Conservation (phyloP, 176 grass and related monocot genomes). For the Eleusine coracana region DNA sequence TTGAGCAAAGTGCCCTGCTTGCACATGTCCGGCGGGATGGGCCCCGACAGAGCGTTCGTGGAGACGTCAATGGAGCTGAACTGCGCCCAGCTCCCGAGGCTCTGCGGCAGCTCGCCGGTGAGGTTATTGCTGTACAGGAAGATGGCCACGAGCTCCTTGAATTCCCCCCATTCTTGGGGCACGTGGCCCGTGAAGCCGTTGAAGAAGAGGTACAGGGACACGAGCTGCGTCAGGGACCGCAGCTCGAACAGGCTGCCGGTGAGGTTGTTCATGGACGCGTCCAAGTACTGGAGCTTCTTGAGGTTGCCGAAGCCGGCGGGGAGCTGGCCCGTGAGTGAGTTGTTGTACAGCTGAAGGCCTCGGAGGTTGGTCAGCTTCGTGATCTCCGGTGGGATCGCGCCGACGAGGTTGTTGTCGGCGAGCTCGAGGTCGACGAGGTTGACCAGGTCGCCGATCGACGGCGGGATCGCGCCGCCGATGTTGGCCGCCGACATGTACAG, state of each 20-base stretch:
- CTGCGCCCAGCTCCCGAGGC: conserved; percentile 65
- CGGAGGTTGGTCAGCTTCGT: conserved; percentile 45
- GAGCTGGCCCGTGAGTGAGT: conserved; percentile 55
- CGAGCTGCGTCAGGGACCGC: conserved; percentile 50
- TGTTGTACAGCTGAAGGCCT: conserved; percentile 75
- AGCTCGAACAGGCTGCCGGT: conserved; percentile 67
- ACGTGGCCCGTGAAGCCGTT: conserved; percentile 67
- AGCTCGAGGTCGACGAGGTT: conserved; percentile 63
- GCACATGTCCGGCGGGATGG: conserved; percentile 91
- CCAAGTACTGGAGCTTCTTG: conserved; percentile 46
- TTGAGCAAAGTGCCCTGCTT: conserved; percentile 61
- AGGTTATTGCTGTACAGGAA: conserved; percentile 73
- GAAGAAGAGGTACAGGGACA: conserved; percentile 70
- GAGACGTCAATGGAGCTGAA: conserved; percentile 93
- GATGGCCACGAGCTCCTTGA: conserved; percentile 74
- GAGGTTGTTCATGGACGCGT: conserved; percentile 63
- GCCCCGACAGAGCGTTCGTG: conserved; percentile 61
- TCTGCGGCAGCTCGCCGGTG: conserved; percentile 66
- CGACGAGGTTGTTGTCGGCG: conserved; percentile 59
- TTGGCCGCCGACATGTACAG: conserved; percentile 66
- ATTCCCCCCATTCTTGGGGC: conserved; percentile 65
- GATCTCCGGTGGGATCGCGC: conserved; percentile 65
- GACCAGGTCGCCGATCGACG: conserved; percentile 52
- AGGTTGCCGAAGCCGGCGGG: conserved; percentile 65
- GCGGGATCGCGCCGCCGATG: conserved; percentile 68